phyloP scores from a whole-genome alignment of 2,329 filamentous ascomycete species.

The Apiospora pterosperma region DNA sequence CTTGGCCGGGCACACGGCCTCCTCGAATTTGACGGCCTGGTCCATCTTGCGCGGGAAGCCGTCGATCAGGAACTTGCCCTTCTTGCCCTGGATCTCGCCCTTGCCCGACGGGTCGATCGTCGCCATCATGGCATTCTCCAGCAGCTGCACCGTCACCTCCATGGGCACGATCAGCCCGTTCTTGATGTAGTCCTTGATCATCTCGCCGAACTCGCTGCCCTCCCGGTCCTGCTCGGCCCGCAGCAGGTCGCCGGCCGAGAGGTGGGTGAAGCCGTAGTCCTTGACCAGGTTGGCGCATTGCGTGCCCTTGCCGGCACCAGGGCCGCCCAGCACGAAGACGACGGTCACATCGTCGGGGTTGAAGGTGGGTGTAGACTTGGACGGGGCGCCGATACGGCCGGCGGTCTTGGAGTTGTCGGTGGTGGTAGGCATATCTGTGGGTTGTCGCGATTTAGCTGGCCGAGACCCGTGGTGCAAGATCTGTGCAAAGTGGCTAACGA shows the following conservation, averaged over 20 bases:
- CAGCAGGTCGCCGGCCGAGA: slow-evolving; percentile 89
- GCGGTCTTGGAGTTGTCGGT: slow-evolving; percentile 33
- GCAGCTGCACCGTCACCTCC: slow-evolving; percentile 90
- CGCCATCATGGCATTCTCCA: slow-evolving; percentile 88
- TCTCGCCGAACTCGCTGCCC: slow-evolving; percentile 82
- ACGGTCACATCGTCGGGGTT: slow-evolving; percentile 77
- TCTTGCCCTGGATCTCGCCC: slow-evolving; percentile 31
- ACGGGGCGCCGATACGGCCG: slow-evolving; percentile 41
- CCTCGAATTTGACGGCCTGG: slow-evolving; percentile 92
- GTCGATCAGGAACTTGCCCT: slow-evolving; percentile 71
- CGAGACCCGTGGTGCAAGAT: background rate
- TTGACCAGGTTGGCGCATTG: slow-evolving; percentile 86
- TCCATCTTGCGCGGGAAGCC: slow-evolving; percentile 97
- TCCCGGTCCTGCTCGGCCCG: slow-evolving; percentile 88
- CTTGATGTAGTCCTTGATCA: slow-evolving; percentile 92
- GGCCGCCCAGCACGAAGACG: slow-evolving; percentile 92
- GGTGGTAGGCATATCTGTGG: slow-evolving; percentile 38
- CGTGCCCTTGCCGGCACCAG: slow-evolving; percentile 93
- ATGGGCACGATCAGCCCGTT: slow-evolving; percentile 97
- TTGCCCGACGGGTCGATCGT: slow-evolving; percentile 49
- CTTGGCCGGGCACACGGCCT: slow-evolving; percentile 76
- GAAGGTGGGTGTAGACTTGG: slow-evolving; percentile 67
- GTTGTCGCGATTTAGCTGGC: slow-evolving; percentile 5
- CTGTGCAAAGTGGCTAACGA: background rate
- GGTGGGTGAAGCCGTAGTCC: slow-evolving; percentile 87